Evolutionary conservation across 148 eudicot genomes (phyloP).

Genomic region (Fagopyrum tataricum): DNA sequence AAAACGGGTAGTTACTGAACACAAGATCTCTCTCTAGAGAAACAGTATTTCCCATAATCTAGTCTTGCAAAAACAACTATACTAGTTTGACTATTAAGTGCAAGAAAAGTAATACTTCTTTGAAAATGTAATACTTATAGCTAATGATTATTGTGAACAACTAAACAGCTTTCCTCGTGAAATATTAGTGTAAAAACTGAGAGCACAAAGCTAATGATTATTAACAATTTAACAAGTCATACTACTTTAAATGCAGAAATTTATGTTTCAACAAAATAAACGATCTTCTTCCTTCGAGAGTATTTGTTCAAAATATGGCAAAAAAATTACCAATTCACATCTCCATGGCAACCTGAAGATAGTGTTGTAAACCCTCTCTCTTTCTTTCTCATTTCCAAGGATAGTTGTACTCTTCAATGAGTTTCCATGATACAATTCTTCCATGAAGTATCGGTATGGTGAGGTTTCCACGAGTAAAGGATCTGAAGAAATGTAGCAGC

Average conservation of each 20-base stretch:
- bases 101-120: background rate
- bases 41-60: background rate
- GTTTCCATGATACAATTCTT: conserved; percentile 75
- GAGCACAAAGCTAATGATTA: background rate
- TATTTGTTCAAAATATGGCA: background rate
- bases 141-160: background rate
- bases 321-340: conserved; percentile 77
- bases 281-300: background rate
- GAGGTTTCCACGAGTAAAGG: conserved; percentile 57
- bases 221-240: background rate
- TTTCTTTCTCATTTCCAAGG: conserved; percentile 78
- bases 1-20: background rate
- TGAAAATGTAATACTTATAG: background rate
- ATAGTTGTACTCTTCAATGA: conserved; percentile 75
- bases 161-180: background rate
- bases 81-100: background rate
- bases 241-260: background rate
- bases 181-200: background rate
- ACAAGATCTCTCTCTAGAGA: background rate
- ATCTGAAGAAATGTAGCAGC: conserved; percentile 33
- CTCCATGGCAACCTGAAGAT: conserved; percentile 99
- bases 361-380: conserved; percentile 91
- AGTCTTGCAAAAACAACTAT: background rate
- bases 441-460: conserved; percentile 71
- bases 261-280: background rate